Evolutionary conservation across 352 stramenopile genomes (phyloP).

Genomic region (Pythium folliculosum): DNA sequence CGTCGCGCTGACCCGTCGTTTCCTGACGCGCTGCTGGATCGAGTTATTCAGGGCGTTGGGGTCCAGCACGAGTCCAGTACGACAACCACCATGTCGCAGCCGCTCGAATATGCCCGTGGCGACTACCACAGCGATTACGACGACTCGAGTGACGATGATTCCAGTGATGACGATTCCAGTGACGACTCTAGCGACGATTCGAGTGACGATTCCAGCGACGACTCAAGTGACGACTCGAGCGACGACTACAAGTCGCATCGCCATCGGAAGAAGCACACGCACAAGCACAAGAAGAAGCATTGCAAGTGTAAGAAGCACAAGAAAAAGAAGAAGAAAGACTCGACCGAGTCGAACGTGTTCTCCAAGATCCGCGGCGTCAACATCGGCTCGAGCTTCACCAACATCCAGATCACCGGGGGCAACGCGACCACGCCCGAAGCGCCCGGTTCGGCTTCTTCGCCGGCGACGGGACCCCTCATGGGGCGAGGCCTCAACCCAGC

Average conservation of each 20-base stretch:
- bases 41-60: neutral
- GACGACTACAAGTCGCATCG: conserved; percentile 22
- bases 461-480: neutral
- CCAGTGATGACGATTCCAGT: conserved; percentile 23
- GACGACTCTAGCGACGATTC: conserved; percentile 24
- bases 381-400: conserved; percentile 29
- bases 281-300: conserved; percentile 24
- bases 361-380: conserved; percentile 32
- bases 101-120: conserved; percentile 4
- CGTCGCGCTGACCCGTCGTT: conserved; percentile 16
- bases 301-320: conserved; percentile 24
- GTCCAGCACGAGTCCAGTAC: neutral
- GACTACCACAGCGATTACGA: conserved; percentile 11
- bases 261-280: conserved; percentile 20
- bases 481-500: neutral
- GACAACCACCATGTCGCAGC: no score
- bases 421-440: conserved; percentile 11
- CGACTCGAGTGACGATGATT: conserved; percentile 16
- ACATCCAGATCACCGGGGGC: conserved; percentile 29
- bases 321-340: conserved; percentile 26
- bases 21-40: conserved; percentile 2
- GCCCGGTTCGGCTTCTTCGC: neutral
- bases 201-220: conserved; percentile 25
- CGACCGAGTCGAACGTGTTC: conserved; percentile 27
- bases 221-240: conserved; percentile 26